These are phyloP conservation scores for Phascolomyces articulosus DNA, from an alignment of 371 early-diverging fungal genomes.

Conservation along the genomic window DNA sequence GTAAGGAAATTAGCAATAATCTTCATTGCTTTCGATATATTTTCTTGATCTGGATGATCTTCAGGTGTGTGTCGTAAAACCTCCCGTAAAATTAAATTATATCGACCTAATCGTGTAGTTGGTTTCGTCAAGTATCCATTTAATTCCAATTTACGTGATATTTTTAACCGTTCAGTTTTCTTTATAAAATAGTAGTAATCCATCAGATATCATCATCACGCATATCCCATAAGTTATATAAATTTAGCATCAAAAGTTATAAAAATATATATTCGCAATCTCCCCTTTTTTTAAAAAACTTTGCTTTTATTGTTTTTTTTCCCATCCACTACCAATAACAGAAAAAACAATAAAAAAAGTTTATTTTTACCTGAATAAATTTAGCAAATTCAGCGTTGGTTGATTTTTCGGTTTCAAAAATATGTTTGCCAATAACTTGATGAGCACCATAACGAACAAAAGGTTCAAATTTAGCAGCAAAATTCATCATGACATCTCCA, in stretches of 20 bases:
- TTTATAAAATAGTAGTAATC: constrained; percentile 17
- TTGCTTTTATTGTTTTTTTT: too few relatives aligned
- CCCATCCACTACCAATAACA: too few relatives aligned
- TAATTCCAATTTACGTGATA: constrained; percentile 78
- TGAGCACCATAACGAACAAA: constrained; percentile 90
- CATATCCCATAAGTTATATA: too few relatives aligned
- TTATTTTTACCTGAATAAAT: constrained; percentile 66
- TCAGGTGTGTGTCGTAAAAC: constrained; percentile 80
- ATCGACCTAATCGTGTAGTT: constrained; percentile 86
- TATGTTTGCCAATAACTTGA: constrained; percentile 83
- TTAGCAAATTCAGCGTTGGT: constrained; percentile 71
- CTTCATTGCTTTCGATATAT: constrained; percentile 65
- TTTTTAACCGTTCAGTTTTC: constrained; percentile 75
- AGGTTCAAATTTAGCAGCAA: constrained; percentile 73
- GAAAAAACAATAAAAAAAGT: too few relatives aligned
- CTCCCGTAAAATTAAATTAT: constrained; percentile 81
- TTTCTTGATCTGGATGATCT: constrained; percentile 74
- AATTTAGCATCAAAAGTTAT: too few relatives aligned
- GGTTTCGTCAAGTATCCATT: constrained; percentile 84
- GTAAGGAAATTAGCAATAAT: constrained; percentile 72
- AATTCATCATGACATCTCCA: constrained; percentile 83
- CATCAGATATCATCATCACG: too few relatives aligned
- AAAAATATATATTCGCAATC: too few relatives aligned
- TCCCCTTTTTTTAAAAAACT: too few relatives aligned
- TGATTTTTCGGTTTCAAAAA: constrained; percentile 78